Base-by-base conservation (phyloP, 2,329 filamentous ascomycete species). In the Orbilia javanica region DNA sequence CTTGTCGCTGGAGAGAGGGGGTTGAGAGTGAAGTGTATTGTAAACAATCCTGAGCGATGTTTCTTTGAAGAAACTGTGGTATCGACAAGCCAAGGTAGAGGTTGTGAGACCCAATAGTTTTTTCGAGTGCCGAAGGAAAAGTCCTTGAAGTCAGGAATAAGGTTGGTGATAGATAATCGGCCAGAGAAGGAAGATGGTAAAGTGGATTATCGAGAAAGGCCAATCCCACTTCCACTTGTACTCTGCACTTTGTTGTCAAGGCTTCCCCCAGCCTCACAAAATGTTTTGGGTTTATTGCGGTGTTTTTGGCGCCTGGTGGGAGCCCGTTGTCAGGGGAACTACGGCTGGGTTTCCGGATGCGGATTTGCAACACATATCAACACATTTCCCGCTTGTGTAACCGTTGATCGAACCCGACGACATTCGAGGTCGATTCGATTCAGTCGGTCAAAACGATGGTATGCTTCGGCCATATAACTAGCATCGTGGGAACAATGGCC, bases 301-400 rank as follows among this genome's bases (percentile, higher is more conserved):
- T 64, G 57, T 48, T 64, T 62, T 64, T 63, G 36, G 44, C 22
- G 25, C 27, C n/a, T n/a, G 18, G 6, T 46, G 36, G 13, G 57
- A 34, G 46, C 25, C n/a, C 4, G 57, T 64, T 44, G 36, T 46
- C 27, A 48, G 11, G 57, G 36, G 27, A 48, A 48, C 44, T 2
- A 18, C n/a, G 29, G 52, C 27, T 1, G 5, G 25, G 31, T 31
- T 53, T 18, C 52, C 52, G n/a, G 29, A 55, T 36, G 3, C 6
- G 52, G 52, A 55, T n/a, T 13, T 55, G 52, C 52, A 55, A 55
- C 52, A 55, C 20, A 1, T 15, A 36, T 55, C 52, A 55, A 55
- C 52, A 55, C 52, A 55, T 55, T 36, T 34, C 20, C 1, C 5
- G 27, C 11, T 36, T 55, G 52, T 55, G 52, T 55, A 55, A 55